Evolutionary conservation across 257 asterid genomes (phyloP).

Genomic region (Solanum peruvianum): DNA sequence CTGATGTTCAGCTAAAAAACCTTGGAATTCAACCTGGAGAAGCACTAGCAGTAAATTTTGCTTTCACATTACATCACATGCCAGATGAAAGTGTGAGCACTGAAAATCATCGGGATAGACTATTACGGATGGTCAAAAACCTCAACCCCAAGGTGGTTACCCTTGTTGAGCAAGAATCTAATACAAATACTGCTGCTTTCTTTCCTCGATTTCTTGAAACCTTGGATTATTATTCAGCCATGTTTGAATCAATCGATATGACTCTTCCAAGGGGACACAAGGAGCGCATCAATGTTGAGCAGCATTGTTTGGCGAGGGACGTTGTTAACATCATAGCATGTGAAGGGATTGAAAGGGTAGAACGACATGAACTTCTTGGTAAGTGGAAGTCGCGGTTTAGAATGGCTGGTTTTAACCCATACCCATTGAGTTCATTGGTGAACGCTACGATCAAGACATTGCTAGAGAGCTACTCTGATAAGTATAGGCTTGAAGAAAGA

Average conservation of each 20-base stretch:
- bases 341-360: constrained; percentile 73
- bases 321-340: constrained; percentile 75
- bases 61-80: constrained; percentile 63
- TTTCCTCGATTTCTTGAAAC: constrained; percentile 72
- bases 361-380: constrained; percentile 63
- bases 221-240: constrained; percentile 62
- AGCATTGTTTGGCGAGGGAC: constrained; percentile 75
- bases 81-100: constrained; percentile 85
- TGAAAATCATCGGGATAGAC: constrained; percentile 54
- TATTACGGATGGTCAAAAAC: constrained; percentile 58
- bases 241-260: constrained; percentile 76
- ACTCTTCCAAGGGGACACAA: constrained; percentile 54
- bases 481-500: constrained; percentile 66
- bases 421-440: constrained; percentile 57
- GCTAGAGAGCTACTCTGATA: constrained; percentile 43
- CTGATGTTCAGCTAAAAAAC: constrained; percentile 18
- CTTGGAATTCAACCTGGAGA: constrained; percentile 42
- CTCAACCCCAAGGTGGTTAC: constrained; percentile 75
- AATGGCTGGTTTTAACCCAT: constrained; percentile 79
- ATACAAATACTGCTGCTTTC: constrained; percentile 75
- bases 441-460: constrained; percentile 53
- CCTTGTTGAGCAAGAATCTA: constrained; percentile 77
- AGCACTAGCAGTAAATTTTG: constrained; percentile 77
- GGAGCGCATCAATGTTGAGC: constrained; percentile 71
- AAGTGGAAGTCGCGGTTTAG: constrained; percentile 70